Base-by-base conservation (phyloP, 2,329 filamentous ascomycete genomes). In the Thermoascus crustaceus region DNA sequence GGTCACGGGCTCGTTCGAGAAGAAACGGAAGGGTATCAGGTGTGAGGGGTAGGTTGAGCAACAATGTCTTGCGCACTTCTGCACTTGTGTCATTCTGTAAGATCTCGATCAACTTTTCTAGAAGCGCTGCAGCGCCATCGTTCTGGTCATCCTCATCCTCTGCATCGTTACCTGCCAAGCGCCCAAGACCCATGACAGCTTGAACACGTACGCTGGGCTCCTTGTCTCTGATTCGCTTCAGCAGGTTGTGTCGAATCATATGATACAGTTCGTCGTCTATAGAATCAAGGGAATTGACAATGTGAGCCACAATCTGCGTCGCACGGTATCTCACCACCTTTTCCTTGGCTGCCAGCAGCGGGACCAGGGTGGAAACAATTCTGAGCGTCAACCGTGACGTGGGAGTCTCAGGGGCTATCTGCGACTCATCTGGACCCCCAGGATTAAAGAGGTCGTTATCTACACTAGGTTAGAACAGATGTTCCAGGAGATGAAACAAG, bases 51-150 rank as follows among this genome's bases (percentile, higher is more conserved):
- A 98, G 71, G 50, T 96, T 96, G 27, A 91, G 74, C 2, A 98
- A 73, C 7, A 98, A 72, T 6, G 86, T 86, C 42, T 88, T 78
- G 46, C 91, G 76, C 22, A 98, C 91, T 52, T 98, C 91, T 2
- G 89, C 87, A 48, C 86, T 93, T 0, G 89, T 84, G 50, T 98
- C 91, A 48, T 96, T 91, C 56, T 94, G 87, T 47, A 96, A 72
- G 19, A 93, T 81, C 49, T 93, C 83, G 7, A 95, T 69, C 4
- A 96, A 75, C 60, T 87, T 93, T 40, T 84, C 79, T 16, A 94
- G 67, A 24, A 95, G 70, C 6, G 84, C 82, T 6, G 75, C 77
- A 7, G 72, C 69, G 14, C 72, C 72, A 17, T 73, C 69, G 20
- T 83, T 79, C 34, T 80, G 79, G 37, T 82, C 82, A 7, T 78